Evolutionary conservation across 192 early-diverging fungal species (phyloP).

Genomic region (Mortierella antarctica): DNA sequence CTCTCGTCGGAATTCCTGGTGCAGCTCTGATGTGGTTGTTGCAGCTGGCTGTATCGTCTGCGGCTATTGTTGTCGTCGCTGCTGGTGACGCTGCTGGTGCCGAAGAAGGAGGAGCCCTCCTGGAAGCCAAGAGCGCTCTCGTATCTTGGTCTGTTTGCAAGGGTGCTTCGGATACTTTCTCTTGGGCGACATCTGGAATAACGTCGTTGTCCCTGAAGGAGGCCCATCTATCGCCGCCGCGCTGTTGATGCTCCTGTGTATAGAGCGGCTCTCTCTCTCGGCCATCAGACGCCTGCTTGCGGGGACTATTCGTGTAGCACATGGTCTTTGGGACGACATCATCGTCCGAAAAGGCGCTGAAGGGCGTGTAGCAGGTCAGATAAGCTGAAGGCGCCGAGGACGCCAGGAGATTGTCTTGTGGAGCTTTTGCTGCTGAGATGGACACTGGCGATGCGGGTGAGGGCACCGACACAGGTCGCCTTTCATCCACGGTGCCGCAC

Average conservation of each 20-base stretch:
- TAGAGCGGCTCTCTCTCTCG: too few relatives aligned
- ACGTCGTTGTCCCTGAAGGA: too few relatives aligned
- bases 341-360: conserved; percentile 10
- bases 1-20: not conserved
- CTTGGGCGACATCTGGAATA: too few relatives aligned
- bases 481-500: conserved; percentile 2
- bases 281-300: too few relatives aligned
- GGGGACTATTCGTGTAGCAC: too few relatives aligned
- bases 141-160: not conserved
- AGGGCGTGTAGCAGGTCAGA: not conserved
- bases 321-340: not conserved
- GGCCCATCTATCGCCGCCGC: too few relatives aligned
- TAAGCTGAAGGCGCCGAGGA: conserved; percentile 21
- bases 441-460: not conserved
- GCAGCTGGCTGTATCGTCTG: not conserved
- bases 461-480: not conserved
- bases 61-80: not conserved
- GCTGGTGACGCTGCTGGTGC: not conserved
- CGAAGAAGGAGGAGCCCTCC: not conserved
- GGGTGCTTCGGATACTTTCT: too few relatives aligned
- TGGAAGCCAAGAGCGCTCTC: not conserved
- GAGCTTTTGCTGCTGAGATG: not conserved
- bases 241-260: too few relatives aligned
- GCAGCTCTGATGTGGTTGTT: not conserved
- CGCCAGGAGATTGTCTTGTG: not conserved